These are phyloP conservation scores for Vaccinium darrowii DNA, from an alignment of 148 eudicot species.

Conservation along the genomic window DNA sequence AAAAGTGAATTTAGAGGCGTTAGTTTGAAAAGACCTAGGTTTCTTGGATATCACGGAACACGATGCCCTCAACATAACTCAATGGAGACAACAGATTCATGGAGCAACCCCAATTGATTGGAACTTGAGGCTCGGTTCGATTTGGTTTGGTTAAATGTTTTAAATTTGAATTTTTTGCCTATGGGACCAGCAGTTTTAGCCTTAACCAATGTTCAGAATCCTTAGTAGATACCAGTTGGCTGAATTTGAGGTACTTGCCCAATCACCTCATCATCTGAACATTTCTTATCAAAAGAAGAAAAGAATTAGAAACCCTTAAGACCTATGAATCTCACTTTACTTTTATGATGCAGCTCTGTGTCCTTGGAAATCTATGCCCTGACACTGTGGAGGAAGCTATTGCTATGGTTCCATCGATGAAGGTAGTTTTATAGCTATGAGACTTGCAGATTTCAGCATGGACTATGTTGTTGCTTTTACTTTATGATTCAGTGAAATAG, in stretches of 20 bases:
- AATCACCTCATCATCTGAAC: neutral
- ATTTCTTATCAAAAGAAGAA: neutral
- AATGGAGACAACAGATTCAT: too few species aligned
- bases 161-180: neutral
- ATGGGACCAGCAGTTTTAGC: neutral
- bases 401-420: conserved; percentile 88
- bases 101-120: too few species aligned
- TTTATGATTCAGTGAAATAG: neutral
- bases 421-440: conserved; percentile 34
- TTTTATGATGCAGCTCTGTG: conserved; percentile 50
- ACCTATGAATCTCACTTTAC: neutral
- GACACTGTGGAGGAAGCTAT: conserved; percentile 95
- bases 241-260: conserved; percentile 62
- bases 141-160: too few species aligned
- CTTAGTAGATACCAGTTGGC: conserved; percentile 82
- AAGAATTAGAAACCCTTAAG: neutral
- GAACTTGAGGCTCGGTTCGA: too few species aligned
- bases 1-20: too few species aligned
- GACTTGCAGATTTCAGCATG: neutral
- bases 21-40: too few species aligned
- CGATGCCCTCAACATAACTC: too few species aligned
- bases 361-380: conserved; percentile 91
- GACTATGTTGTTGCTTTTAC: neutral
- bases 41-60: too few species aligned
- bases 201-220: conserved; percentile 44